Evolutionary conservation across 2,329 filamentous ascomycete genomes (phyloP), one percentile per base, ranked within the genome.

Genomic region (Pseudopyricularia cyperi): DNA sequence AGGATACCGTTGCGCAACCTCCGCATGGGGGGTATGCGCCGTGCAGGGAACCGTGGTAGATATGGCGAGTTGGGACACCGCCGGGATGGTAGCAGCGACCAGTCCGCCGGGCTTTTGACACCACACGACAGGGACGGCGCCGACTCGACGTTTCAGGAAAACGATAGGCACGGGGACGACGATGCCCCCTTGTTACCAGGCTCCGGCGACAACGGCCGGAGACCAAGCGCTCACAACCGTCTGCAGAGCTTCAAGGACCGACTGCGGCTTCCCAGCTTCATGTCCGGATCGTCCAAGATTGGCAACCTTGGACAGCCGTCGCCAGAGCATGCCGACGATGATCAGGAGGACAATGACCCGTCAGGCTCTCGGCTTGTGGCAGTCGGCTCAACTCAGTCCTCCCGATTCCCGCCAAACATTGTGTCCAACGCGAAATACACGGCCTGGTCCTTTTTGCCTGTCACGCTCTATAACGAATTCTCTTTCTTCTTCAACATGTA

Each of bases 401-500:
- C 82, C 49, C 82, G 85, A 58, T 97, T 91, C 65, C 91, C 93
- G 9, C 81, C 87, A 8, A 98, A 98, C 66, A 79, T 89, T 53
- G 80, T 98, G 48, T 97, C 91, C 34, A 97, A 98, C 65, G 91
- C 93, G 52, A 98, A 97, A 74, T 98, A 98, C 67, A 97, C 91
- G 30, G 82, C 90, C 1, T 85, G 90, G 72, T 95, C 87, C 51
- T 98, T 98, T 67, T 76, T 98, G 14, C 94, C 94, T 2, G 76
- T 91, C 51, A 98, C 93, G 0, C 74, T 98, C 22, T 98, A 96
- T 69, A 97, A 97, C 70, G 93, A 98, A 65, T 98, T 98, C 66
- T 96, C 91, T 54, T 98, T 97, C 73, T 98, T 98, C 71, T 95
- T 98, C 76, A 98, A 98, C 76, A 88, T 97, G 74, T 98, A 98